These are phyloP conservation scores for Calycina marina DNA, from an alignment of 2,329 filamentous ascomycete species.

Conservation along the genomic window DNA sequence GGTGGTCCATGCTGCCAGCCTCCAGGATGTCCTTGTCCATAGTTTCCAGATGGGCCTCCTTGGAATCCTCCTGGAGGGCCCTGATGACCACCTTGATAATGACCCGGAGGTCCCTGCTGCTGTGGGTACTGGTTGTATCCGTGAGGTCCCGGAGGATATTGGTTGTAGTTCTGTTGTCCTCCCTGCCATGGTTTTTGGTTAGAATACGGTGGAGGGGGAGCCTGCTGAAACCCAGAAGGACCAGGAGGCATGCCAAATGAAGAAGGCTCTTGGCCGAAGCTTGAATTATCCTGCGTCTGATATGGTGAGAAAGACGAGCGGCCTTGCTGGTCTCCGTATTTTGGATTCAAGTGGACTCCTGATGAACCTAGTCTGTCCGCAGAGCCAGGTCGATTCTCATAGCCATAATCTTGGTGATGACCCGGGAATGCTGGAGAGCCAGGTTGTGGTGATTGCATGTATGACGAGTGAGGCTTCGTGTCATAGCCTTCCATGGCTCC, in stretches of 20 bases:
- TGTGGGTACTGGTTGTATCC: conserved; percentile 10
- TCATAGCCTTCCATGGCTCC: conserved; percentile 37
- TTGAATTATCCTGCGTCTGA: conserved; percentile 5
- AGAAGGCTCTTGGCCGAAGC: conserved; percentile 5
- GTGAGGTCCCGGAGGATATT: conserved; percentile 2
- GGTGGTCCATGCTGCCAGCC: conserved; percentile 6
- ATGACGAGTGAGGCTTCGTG: conserved; percentile 22
- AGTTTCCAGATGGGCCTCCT: background rate
- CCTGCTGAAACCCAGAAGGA: conserved; percentile 2
- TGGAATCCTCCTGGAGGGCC: conserved; percentile 4
- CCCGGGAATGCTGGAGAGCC: conserved; percentile 11
- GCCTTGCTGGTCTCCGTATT: conserved; percentile 10
- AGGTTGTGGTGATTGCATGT: conserved; percentile 11
- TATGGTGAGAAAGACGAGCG: conserved; percentile 8
- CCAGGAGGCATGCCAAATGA: conserved; percentile 6
- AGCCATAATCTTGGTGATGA: conserved; percentile 16
- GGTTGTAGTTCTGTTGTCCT: background rate
- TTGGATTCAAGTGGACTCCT: conserved; percentile 14
- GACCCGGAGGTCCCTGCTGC: conserved; percentile 1
- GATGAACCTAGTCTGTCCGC: conserved; percentile 11
- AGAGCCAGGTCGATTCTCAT: conserved; percentile 12
- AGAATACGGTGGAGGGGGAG: conserved; percentile 8
- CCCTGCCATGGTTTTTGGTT: conserved; percentile 5
- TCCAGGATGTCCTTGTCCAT: background rate
- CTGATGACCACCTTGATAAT: conserved; percentile 1